Base-by-base conservation (phyloP, 108 stramenopile genomes). In the Asterionellopsis glacialis region DNA sequence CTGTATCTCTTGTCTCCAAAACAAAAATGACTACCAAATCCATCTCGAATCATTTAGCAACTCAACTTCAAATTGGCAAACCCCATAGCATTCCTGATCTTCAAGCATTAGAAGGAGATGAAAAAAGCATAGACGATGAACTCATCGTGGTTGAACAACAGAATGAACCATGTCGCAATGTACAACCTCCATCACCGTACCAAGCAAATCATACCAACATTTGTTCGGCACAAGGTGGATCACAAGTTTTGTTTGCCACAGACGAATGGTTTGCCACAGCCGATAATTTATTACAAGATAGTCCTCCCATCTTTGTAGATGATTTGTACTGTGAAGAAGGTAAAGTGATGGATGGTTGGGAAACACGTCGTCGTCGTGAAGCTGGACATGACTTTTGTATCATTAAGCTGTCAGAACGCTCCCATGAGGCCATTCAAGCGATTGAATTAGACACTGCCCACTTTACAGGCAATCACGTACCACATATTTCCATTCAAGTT, bases 301-400 rank as follows among this genome's bases (percentile, higher is more conserved):
- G 49, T 1, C 67, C 75, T 14, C 91, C 96, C 4, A 54, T 74
- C 13, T 97, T 94, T 64, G 87, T 81, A 42, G 75, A 81, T 11
- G 81, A 91, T 50, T 66, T 82, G 14, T 97, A 74, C 76, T 94
- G 91, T 53, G 74, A 78, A 27, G 87, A 89, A 69, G 92, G 92
- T n/a, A 96, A 96, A 59, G 91, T 93, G 48, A 91, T 94, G 93
- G 96, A 97, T 64, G 96, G 96, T 2, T 97, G 96, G 96, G 96
- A 97, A 61, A 80, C 84, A 9, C 74, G 94, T 0, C 70, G 95
- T 2, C 76, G 79, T 42, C 70, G 85, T 13, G 73, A 71, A 49
- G 78, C 79, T 11, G 96, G 96, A 0, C 94, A 97, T 71, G 94
- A 95, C 73, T 97, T 94, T 94, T 93, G 88, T 63, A 64, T 97